Conservation (phyloP, 208 protist species). For the Wallacemonas collosoma region DNA sequence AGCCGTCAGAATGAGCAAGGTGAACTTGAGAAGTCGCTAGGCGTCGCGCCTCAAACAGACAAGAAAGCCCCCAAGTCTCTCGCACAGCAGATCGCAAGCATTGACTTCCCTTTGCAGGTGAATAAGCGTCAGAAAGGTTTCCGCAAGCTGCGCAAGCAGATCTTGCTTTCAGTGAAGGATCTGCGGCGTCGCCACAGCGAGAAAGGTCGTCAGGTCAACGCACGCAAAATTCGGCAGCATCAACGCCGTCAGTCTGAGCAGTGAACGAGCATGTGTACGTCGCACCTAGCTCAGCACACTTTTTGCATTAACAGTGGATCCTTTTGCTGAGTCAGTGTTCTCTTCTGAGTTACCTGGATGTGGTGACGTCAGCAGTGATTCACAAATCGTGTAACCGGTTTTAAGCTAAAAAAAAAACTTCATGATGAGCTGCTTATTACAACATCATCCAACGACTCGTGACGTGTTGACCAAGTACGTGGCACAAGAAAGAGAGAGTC, state of each 20-base stretch:
- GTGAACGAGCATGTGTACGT: neutral
- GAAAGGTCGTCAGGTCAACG: constrained; percentile 27
- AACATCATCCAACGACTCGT: too few species aligned
- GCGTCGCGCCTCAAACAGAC: constrained; percentile 28
- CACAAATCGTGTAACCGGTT: constrained; percentile 4
- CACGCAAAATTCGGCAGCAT: constrained; percentile 14
- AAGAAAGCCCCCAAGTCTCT: constrained; percentile 55
- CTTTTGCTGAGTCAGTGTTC: too few species aligned
- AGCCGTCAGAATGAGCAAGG: constrained; percentile 43
- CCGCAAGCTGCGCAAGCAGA: constrained; percentile 71
- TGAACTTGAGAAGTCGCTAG: constrained; percentile 73
- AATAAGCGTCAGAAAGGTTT: constrained; percentile 81
- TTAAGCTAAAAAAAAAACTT: neutral
- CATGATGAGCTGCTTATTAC: too few species aligned
- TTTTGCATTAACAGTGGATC: neutral
- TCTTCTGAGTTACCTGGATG: too few species aligned
- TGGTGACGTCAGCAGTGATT: neutral
- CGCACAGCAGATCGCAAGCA: constrained; percentile 73
- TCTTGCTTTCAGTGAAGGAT: constrained; percentile 71
- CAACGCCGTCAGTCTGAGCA: constrained; percentile 5
- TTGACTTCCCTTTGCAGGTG: constrained; percentile 74
- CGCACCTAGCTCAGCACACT: neutral
- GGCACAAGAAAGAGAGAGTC: too few species aligned
- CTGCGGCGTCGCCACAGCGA: constrained; percentile 52
- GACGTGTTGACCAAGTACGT: too few species aligned